Percentiles rank a stretch among this genome's conserved stretches.
Evolutionary conservation across 306 rosid genomes (phyloP).

Genomic region (Cicer judaicum): DNA sequence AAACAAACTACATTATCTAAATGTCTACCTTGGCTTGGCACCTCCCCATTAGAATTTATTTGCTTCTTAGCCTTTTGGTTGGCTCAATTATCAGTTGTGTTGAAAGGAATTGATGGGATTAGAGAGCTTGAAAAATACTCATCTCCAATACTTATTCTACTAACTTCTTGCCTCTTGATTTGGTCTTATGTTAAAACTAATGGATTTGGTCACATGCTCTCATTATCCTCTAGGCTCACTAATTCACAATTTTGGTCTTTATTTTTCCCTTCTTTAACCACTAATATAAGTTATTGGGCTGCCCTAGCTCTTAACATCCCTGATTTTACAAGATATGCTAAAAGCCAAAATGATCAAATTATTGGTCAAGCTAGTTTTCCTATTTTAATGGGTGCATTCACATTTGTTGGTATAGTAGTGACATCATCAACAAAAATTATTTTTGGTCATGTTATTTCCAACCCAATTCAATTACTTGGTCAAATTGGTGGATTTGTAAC

Average conservation of each 20-base stretch:
- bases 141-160: constrained; percentile 74
- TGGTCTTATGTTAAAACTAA: constrained; percentile 80
- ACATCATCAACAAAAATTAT: constrained; percentile 80
- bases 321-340: constrained; percentile 82
- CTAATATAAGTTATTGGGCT: constrained; percentile 91
- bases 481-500: constrained; percentile 80
- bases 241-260: constrained; percentile 69
- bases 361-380: constrained; percentile 86
- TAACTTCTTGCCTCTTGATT: constrained; percentile 60
- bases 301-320: constrained; percentile 84
- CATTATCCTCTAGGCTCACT: constrained; percentile 70
- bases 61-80: constrained; percentile 74
- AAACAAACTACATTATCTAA: constrained; percentile 50
- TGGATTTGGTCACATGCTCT: constrained; percentile 78
- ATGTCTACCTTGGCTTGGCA: constrained; percentile 73
- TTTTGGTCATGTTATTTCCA: constrained; percentile 74
- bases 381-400: constrained; percentile 81
- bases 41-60: constrained; percentile 79
- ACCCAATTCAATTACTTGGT: constrained; percentile 76
- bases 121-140: constrained; percentile 76
- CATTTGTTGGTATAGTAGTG: constrained; percentile 85
- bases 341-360: constrained; percentile 69
- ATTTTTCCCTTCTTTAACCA: constrained; percentile 84
- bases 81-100: constrained; percentile 68
- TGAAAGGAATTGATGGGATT: constrained; percentile 89